These are phyloP conservation scores for Pterocarpus macrocarpus DNA, from an alignment of 306 rosid genomes.

Conservation along the genomic window DNA sequence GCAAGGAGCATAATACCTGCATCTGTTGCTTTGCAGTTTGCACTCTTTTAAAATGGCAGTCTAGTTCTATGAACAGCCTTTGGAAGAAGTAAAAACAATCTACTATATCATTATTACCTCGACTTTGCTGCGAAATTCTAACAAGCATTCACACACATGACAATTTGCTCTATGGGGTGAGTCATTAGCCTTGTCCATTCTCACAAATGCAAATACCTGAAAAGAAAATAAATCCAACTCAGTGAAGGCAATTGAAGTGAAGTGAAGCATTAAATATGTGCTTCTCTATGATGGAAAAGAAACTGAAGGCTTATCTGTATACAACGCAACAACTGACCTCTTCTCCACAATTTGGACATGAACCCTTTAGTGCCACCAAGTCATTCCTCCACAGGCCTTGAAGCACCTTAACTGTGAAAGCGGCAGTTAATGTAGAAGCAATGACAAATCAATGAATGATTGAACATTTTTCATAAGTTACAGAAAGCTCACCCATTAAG, in stretches of 20 bases:
- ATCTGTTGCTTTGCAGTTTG: neutral
- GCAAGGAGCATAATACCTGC: neutral
- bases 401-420: conserved; percentile 77
- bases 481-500: neutral
- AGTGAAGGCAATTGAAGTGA: neutral
- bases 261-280: conserved; percentile 8
- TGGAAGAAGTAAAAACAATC: conserved; percentile 31
- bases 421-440: conserved; percentile 6
- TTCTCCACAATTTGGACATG: conserved; percentile 94
- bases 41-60: neutral
- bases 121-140: conserved; percentile 74
- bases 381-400: conserved; percentile 84
- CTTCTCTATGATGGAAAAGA: conserved; percentile 13
- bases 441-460: neutral
- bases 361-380: conserved; percentile 83
- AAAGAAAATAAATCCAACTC: conserved; percentile 36
- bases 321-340: conserved; percentile 66
- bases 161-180: conserved; percentile 84
- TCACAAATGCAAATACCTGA: conserved; percentile 90
- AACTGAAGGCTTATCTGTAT: conserved; percentile 12
- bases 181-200: conserved; percentile 55
- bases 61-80: neutral
- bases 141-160: conserved; percentile 77
- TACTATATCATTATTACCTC: conserved; percentile 59
- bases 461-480: too few relatives aligned